These are phyloP conservation scores for Talaromyces funiculosus DNA, from an alignment of 2,329 filamentous ascomycete genomes.

Conservation along the genomic window DNA sequence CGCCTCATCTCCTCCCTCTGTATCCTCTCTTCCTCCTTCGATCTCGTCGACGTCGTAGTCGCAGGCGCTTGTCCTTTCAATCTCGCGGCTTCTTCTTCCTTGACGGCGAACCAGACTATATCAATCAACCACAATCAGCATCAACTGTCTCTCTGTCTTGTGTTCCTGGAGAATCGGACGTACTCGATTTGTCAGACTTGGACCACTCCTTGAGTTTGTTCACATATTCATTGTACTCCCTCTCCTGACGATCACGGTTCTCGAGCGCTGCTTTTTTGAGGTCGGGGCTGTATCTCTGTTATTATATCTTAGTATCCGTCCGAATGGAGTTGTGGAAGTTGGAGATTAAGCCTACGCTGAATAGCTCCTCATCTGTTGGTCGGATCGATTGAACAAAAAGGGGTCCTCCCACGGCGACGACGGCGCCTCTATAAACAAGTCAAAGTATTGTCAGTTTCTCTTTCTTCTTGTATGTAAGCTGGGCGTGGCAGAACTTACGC, in stretches of 20 bases:
- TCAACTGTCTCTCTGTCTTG: too few species aligned
- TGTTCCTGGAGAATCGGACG: constrained; percentile 13
- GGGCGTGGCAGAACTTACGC: constrained; percentile 51
- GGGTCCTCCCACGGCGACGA: constrained; percentile 76
- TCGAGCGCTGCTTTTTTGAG: constrained; percentile 85
- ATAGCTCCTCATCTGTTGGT: constrained; percentile 87
- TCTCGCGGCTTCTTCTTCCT: constrained; percentile 32
- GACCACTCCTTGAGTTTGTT: constrained; percentile 77
- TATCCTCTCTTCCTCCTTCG: constrained; percentile 28
- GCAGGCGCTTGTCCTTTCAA: constrained; percentile 23
- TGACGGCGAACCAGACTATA: constrained; percentile 37
- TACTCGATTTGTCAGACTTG: constrained; percentile 88
- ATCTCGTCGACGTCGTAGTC: constrained; percentile 15
- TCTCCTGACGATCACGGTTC: constrained; percentile 64
- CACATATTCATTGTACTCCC: constrained; percentile 89
- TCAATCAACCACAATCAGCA: neutral
- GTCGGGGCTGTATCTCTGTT: constrained; percentile 80
- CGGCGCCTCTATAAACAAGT: constrained; percentile 53
- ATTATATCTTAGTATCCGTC: neutral
- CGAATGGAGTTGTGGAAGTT: neutral
- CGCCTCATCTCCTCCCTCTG: constrained; percentile 38
- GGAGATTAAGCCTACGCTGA: constrained; percentile 52
- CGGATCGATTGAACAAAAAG: constrained; percentile 66
- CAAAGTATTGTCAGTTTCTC: neutral
- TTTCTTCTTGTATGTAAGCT: neutral